phyloP scores from a whole-genome alignment of 257 asterid genomes.

The Solanum sparsipilum region DNA sequence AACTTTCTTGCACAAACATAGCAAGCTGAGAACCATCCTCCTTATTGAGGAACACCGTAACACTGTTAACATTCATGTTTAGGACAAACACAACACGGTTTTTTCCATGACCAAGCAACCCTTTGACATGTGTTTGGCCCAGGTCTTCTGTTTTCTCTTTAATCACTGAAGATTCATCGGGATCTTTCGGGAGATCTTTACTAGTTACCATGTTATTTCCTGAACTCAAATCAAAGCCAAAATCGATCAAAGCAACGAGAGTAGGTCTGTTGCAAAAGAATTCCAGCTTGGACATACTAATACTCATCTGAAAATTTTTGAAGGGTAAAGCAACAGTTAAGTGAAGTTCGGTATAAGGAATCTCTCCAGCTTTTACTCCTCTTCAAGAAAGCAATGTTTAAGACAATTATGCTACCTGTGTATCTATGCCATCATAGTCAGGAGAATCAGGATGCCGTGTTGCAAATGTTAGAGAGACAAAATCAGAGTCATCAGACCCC shows the following conservation, averaged over 20 bases:
- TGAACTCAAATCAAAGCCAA: conserved; percentile 66
- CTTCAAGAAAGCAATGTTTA: conserved; percentile 3
- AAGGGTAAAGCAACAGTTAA: conserved; percentile 18
- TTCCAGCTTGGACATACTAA: conserved; percentile 94
- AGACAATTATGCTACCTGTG: conserved; percentile 50
- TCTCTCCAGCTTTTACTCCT: not conserved
- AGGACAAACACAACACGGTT: conserved; percentile 80
- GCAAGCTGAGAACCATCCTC: conserved; percentile 98
- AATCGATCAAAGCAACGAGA: conserved; percentile 83
- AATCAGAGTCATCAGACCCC: conserved; percentile 84
- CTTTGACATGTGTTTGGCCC: conserved; percentile 55
- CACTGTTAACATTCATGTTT: conserved; percentile 89
- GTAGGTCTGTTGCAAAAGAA: conserved; percentile 95
- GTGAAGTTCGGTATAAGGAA: not conserved
- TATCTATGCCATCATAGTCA: conserved; percentile 87
- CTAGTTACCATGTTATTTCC: conserved; percentile 22
- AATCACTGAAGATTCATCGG: conserved; percentile 30
- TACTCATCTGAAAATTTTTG: conserved; percentile 60
- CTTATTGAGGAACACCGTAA: conserved; percentile 81
- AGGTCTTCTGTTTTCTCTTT: conserved; percentile 58
- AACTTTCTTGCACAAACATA: conserved; percentile 94
- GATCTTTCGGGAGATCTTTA: conserved; percentile 14
- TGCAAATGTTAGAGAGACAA: conserved; percentile 70
- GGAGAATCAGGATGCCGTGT: conserved; percentile 67
- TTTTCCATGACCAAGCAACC: conserved; percentile 87